phyloP scores from a whole-genome alignment of 352 stramenopile species.

The Globisporangium emineosum region DNA sequence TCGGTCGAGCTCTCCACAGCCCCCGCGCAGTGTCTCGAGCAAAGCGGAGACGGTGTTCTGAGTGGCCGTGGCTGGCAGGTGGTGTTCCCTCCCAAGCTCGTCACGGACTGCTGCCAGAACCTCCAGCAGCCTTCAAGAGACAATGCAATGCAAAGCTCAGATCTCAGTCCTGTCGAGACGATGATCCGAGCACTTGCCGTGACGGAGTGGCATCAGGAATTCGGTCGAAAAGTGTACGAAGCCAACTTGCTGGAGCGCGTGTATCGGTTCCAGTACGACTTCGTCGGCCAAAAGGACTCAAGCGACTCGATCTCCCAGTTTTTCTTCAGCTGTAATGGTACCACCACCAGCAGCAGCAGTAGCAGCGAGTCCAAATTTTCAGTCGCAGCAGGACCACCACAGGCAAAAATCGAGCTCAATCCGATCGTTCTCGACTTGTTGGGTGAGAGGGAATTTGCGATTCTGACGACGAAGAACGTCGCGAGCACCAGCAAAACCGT shows the following conservation, averaged over 20 bases:
- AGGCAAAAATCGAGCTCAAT: background rate
- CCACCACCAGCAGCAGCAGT: background rate
- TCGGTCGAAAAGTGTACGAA: conserved; percentile 41
- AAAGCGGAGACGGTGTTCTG: conserved; percentile 24
- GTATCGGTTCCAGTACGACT: conserved; percentile 39
- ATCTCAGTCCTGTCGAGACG: conserved; percentile 6
- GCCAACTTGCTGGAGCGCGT: conserved; percentile 37
- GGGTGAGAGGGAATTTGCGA: conserved; percentile 4
- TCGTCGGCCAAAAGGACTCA: conserved; percentile 25
- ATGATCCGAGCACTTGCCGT: conserved; percentile 25
- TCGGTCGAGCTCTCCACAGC: conserved; percentile 29
- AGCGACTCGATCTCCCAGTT: conserved; percentile 22
- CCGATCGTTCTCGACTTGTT: conserved; percentile 7
- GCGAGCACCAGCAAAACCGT: conserved; percentile 22
- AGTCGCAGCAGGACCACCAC: background rate
- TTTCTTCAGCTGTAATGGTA: conserved; percentile 23
- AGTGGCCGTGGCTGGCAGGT: conserved; percentile 32
- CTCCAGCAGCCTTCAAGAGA: background rate
- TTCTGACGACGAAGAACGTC: background rate
- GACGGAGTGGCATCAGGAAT: conserved; percentile 33
- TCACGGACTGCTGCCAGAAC: conserved; percentile 29
- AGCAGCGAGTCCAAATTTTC: background rate
- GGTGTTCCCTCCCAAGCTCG: conserved; percentile 25
- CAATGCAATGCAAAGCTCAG: background rate
- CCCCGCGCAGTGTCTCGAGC: conserved; percentile 30